Percentiles rank a stretch among this genome's conserved stretches.
phyloP scores from a whole-genome alignment of 306 rosid species.

The Citrullus amarus region DNA sequence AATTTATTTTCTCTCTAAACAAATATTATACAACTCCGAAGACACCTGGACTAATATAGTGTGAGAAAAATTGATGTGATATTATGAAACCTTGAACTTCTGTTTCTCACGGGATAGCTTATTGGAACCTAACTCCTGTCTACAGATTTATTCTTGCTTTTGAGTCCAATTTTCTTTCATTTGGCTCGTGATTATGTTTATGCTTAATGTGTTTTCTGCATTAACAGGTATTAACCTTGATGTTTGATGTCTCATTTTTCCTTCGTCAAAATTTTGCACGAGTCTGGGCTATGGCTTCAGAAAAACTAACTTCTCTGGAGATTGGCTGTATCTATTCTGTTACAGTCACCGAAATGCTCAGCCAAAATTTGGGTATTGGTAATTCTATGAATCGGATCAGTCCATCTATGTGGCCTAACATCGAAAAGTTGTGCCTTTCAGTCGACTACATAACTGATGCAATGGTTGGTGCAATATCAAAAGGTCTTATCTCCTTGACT shows the following conservation, averaged over 20 bases:
- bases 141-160: neutral
- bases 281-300: conserved; percentile 74
- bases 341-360: conserved; percentile 67
- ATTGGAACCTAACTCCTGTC: neutral
- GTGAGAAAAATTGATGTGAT: neutral
- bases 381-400: conserved; percentile 30
- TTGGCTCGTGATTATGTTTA: neutral
- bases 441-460: conserved; percentile 85
- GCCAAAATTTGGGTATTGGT: conserved; percentile 48
- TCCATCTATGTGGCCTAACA: conserved; percentile 50
- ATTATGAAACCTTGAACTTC: neutral
- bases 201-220: conserved; percentile 18
- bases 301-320: conserved; percentile 69
- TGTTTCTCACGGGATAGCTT: neutral
- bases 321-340: conserved; percentile 78
- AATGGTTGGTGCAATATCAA: conserved; percentile 65
- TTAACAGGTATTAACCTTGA: conserved; percentile 57
- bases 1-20: neutral
- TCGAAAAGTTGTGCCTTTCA: conserved; percentile 71
- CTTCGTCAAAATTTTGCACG: conserved; percentile 56
- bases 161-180: neutral
- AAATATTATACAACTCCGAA: neutral
- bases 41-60: neutral
- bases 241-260: conserved; percentile 80
- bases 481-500: conserved; percentile 45